Base-by-base conservation (phyloP, 2,329 filamentous ascomycete species). In the Sarocladium strictum region DNA sequence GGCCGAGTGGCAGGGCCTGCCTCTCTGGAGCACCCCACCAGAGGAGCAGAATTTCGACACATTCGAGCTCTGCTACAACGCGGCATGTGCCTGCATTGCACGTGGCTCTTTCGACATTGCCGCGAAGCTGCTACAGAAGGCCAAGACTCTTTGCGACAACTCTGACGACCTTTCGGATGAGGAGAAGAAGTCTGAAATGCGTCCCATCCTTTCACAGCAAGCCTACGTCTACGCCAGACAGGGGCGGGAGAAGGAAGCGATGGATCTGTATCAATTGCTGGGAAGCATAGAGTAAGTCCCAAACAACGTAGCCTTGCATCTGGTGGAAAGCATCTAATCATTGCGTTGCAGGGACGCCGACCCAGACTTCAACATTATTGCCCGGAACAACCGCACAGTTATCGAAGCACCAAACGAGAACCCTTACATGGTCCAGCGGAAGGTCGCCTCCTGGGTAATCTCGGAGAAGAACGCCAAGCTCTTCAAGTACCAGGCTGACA, bases 61-160 rank as follows among this genome's bases (percentile, higher is more conserved):
- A 2, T 94, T 94, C 61, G 90, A 94, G 72, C 85, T 87, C 24
- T 85, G 87, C 11, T 95, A 89, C 72, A 95, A 95, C 67, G 80
- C 83, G 23, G 89, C 88, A 9, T 93, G 89, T 66, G 78, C 78
- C 19, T 83, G 81, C 66, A 84, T 94, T 62, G 86, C 87, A 14
- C 76, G 82, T 47, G 86, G 84, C 7, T 85, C 89, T 61, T 74
- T 89, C 35, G 76, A 72, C 3, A 79, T 83, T 60, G 89, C 83
- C 1, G 77, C 83, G 21, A 73, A 86, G 23, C 74, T 92, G 55
- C 72, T 94, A 57, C 87, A 85, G 69, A 78, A 85, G 54, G 85
- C 90, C 2, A 80, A 79, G 61, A 80, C 85, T 60, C 73, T 93
- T 19, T 94, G 89, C 65, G 83, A 87, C 65, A 80, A 80, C 3